These are phyloP conservation scores for Papiliotrema fonsecae DNA, from an alignment of 1,284 basidiomycete genomes.

Conservation along the genomic window DNA sequence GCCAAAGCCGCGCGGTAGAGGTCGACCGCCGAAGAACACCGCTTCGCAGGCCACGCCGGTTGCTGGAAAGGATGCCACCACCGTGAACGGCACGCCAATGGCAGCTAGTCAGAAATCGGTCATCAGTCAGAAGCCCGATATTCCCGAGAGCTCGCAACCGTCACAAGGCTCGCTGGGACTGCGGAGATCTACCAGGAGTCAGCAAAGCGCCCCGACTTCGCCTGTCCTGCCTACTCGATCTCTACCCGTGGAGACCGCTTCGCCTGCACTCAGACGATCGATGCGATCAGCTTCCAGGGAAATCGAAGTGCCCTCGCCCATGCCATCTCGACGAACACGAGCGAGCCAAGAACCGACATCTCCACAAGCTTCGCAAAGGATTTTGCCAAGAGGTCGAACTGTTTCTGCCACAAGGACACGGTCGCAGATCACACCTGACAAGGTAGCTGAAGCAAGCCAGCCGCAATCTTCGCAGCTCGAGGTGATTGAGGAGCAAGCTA, in stretches of 20 bases:
- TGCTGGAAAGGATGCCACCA: too few relatives aligned
- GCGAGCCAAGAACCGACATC: not conserved
- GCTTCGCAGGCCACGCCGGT: not conserved
- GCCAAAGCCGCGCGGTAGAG: not conserved
- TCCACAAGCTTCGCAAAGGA: not conserved
- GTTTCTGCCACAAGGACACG: not conserved
- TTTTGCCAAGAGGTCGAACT: not conserved
- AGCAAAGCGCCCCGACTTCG: not conserved
- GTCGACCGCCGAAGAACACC: not conserved
- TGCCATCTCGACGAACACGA: not conserved
- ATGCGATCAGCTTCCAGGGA: conserved; percentile 1
- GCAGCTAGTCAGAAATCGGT: too few relatives aligned
- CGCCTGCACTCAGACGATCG: not conserved
- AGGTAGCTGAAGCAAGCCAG: not conserved
- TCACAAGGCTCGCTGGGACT: not conserved
- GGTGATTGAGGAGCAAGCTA: not conserved
- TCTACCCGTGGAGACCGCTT: not conserved
- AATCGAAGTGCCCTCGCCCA: not conserved
- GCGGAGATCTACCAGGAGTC: not conserved
- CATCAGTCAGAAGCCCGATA: too few relatives aligned
- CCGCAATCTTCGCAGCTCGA: not conserved
- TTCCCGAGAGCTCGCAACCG: not conserved
- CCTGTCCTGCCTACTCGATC: not conserved
- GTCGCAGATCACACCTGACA: not conserved
- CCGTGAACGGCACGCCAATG: too few relatives aligned